phyloP scores from a whole-genome alignment of 192 early-diverging fungal genomes.

The Coemansia sp. region DNA sequence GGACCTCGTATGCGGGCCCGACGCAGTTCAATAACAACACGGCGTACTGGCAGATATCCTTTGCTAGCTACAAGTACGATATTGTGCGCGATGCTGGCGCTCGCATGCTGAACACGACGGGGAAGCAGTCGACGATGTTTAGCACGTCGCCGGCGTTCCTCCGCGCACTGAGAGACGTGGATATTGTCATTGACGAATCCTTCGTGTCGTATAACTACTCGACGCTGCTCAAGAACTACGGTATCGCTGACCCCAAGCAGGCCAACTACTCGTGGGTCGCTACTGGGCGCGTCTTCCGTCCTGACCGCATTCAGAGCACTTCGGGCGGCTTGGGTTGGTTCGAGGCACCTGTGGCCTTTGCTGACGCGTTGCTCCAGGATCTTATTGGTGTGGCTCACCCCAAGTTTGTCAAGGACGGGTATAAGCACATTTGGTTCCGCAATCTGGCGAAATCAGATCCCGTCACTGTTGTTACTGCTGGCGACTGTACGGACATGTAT shows the following conservation, averaged over 20 bases:
- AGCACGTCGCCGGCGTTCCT: conserved; percentile 50
- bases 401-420: conserved; percentile 48
- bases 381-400: conserved; percentile 65
- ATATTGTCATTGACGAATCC: conserved; percentile 72
- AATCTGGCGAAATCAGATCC: conserved; percentile 61
- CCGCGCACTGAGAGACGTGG: conserved; percentile 56
- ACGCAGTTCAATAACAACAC: conserved; percentile 67
- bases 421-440: conserved; percentile 66
- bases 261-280: conserved; percentile 61
- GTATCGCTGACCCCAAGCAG: conserved; percentile 39
- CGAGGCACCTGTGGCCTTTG: conserved; percentile 62
- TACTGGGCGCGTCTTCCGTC: conserved; percentile 63
- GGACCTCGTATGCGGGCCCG: conserved; percentile 61
- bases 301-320: conserved; percentile 63
- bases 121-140: conserved; percentile 38
- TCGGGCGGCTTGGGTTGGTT: conserved; percentile 71
- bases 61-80: conserved; percentile 59
- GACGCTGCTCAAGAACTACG: conserved; percentile 60
- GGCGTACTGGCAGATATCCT: conserved; percentile 59
- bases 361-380: conserved; percentile 70
- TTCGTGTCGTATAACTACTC: conserved; percentile 47
- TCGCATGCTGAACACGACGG: conserved; percentile 54
- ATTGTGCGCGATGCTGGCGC: conserved; percentile 69
- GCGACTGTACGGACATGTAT: conserved; percentile 58
- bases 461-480: conserved; percentile 49